Percentiles rank a stretch among this genome's conserved stretches.
These are phyloP conservation scores for Yamadazyma conglobata DNA, from an alignment of 1,139 yeast genomes.

Conservation along the genomic window DNA sequence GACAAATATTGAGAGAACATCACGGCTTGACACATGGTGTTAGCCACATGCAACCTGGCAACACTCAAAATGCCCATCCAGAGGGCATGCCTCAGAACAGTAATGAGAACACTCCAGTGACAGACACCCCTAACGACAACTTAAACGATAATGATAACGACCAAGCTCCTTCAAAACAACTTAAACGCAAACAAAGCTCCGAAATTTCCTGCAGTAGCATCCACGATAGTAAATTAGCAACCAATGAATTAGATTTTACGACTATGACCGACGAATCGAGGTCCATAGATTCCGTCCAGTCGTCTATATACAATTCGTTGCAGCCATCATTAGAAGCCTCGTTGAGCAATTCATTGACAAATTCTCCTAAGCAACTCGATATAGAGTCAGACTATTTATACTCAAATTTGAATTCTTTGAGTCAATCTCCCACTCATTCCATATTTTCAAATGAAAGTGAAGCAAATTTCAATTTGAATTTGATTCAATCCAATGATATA, in stretches of 20 bases:
- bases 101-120: too few species aligned
- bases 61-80: too few species aligned
- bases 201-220: background rate
- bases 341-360: background rate
- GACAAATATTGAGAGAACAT: conserved; percentile 11
- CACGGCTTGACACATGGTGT: too few species aligned
- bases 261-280: too few species aligned
- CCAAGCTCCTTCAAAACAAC: background rate
- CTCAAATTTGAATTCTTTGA: conserved; percentile 17
- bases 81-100: too few species aligned
- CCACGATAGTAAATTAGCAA: background rate
- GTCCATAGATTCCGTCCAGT: background rate
- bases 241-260: too few species aligned
- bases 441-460: conserved; percentile 30
- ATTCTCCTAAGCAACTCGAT: conserved; percentile 11
- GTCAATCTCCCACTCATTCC: conserved; percentile 31
- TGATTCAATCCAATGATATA: conserved; percentile 15
- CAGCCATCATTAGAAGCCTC: background rate
- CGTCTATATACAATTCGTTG: background rate
- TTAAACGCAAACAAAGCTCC: background rate
- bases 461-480: conserved; percentile 9
- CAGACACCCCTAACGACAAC: too few species aligned
- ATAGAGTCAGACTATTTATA: conserved; percentile 10
- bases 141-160: conserved; percentile 1
- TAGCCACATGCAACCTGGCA: too few species aligned